Evolutionary conservation across 139 green algal species (phyloP).

Genomic region (Yamagishiella unicocca): DNA sequence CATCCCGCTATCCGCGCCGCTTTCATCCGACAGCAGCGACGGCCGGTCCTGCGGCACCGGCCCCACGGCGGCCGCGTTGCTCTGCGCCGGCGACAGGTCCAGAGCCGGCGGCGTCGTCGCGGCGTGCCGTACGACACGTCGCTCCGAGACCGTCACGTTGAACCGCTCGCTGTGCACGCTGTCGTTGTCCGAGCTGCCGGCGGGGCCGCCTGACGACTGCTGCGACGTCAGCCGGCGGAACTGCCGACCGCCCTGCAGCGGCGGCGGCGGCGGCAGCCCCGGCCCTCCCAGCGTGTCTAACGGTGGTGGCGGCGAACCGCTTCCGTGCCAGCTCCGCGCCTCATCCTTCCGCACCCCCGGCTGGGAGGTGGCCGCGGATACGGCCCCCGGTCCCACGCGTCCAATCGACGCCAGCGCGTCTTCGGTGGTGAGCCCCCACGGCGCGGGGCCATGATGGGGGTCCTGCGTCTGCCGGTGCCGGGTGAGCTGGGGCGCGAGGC

Average conservation of each 20-base stretch:
- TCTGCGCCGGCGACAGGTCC: not conserved
- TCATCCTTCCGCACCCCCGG: not conserved
- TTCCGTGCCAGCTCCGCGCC: not conserved
- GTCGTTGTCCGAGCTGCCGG: not conserved
- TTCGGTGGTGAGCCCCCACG: not conserved
- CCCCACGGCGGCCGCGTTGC: not conserved
- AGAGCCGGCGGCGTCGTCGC: not conserved
- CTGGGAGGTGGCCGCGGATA: too few species aligned
- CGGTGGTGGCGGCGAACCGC: not conserved
- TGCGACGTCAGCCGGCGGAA: too few species aligned
- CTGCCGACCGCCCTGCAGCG: too few species aligned
- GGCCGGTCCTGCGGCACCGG: not conserved
- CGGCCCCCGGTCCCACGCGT: too few species aligned
- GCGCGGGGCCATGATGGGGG: conserved; percentile 1
- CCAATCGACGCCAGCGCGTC: not conserved
- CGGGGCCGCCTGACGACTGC: not conserved
- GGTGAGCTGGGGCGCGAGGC: too few species aligned
- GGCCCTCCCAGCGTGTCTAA: not conserved
- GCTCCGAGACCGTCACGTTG: too few species aligned
- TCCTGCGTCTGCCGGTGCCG: not conserved
- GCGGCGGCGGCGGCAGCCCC: not conserved
- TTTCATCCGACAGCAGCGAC: not conserved
- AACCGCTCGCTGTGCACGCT: too few species aligned
- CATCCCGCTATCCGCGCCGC: too few species aligned
- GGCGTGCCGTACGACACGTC: too few species aligned